phyloP scores from a whole-genome alignment of 345 rosid genomes.

The Pugionium dolabratum region DNA sequence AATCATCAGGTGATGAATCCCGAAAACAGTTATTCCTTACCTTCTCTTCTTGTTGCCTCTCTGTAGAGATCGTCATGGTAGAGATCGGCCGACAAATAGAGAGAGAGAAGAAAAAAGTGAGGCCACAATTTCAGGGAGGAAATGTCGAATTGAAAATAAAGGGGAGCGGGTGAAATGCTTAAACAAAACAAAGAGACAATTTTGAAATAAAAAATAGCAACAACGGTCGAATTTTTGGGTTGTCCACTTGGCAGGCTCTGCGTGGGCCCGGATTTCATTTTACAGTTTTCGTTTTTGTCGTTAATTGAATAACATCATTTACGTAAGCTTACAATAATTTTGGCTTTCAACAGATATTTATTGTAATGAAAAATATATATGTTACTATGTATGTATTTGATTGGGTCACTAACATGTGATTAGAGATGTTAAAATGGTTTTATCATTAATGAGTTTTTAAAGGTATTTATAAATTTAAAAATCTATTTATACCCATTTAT shows the following conservation, averaged over 20 bases:
- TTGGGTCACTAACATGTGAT: too few species aligned
- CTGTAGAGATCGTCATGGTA: slow-evolving; percentile 74
- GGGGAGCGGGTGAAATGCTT: slow-evolving; percentile 30
- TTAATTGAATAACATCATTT: too few species aligned
- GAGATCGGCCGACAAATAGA: slow-evolving; percentile 18
- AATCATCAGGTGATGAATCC: background rate
- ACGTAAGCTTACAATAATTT: too few species aligned
- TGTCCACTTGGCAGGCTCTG: slow-evolving; percentile 49
- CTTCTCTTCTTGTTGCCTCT: slow-evolving; percentile 64
- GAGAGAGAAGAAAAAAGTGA: slow-evolving; percentile 1
- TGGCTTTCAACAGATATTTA: too few species aligned
- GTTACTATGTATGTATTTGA: too few species aligned
- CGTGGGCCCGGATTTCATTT: slow-evolving; percentile 1
- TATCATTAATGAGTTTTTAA: too few species aligned
- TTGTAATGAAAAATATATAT: too few species aligned
- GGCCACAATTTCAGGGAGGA: slow-evolving; percentile 3
- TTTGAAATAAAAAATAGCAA: slow-evolving; percentile 1
- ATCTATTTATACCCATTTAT: too few species aligned
- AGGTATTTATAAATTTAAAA: too few species aligned
- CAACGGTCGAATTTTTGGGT: slow-evolving; percentile 71
- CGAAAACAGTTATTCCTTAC: slow-evolving; percentile 33
- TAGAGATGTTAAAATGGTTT: too few species aligned
- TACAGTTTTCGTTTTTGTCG: too few species aligned
- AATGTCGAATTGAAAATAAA: slow-evolving; percentile 13
- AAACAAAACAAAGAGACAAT: background rate